Conservation (phyloP, 2,329 filamentous ascomycete species). For the Grosmannia serpens region DNA sequence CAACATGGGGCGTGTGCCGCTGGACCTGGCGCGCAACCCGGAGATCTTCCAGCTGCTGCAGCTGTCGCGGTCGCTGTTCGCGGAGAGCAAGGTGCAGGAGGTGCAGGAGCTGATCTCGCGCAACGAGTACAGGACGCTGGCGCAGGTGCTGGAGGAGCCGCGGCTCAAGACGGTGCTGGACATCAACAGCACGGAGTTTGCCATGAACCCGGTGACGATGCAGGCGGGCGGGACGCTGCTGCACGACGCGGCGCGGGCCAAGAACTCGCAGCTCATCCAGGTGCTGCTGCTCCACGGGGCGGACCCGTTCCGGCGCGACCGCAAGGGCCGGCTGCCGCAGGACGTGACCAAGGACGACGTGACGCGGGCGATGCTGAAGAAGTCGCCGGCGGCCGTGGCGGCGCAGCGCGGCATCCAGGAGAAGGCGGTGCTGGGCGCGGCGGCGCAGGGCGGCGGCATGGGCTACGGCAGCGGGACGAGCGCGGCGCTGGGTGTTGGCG, state of each 20-base stretch:
- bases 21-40: slow-evolving; percentile 81
- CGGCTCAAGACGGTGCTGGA: slow-evolving; percentile 79
- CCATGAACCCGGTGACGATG: slow-evolving; percentile 64
- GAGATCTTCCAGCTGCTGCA: slow-evolving; percentile 96
- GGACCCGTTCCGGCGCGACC: slow-evolving; percentile 89
- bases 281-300: slow-evolving; percentile 85
- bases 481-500: background rate
- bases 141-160: slow-evolving; percentile 71
- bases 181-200: slow-evolving; percentile 83
- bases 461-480: slow-evolving; percentile 3
- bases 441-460: slow-evolving; percentile 38
- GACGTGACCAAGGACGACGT: slow-evolving; percentile 93
- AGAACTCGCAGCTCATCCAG: slow-evolving; percentile 78
- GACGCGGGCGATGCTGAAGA: slow-evolving; percentile 80
- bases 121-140: slow-evolving; percentile 65
- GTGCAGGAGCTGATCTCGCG: slow-evolving; percentile 67
- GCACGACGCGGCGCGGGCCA: slow-evolving; percentile 84
- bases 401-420: slow-evolving; percentile 95
- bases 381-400: slow-evolving; percentile 84
- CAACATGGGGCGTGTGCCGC: slow-evolving; percentile 68
- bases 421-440: slow-evolving; percentile 82
- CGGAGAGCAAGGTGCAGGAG: slow-evolving; percentile 73
- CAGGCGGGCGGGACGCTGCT: slow-evolving; percentile 83
- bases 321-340: slow-evolving; percentile 89
- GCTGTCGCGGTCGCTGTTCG: slow-evolving; percentile 76